These are phyloP conservation scores for Apophysomyces trapeziformis DNA, from an alignment of 371 early-diverging fungal genomes.

Conservation along the genomic window DNA sequence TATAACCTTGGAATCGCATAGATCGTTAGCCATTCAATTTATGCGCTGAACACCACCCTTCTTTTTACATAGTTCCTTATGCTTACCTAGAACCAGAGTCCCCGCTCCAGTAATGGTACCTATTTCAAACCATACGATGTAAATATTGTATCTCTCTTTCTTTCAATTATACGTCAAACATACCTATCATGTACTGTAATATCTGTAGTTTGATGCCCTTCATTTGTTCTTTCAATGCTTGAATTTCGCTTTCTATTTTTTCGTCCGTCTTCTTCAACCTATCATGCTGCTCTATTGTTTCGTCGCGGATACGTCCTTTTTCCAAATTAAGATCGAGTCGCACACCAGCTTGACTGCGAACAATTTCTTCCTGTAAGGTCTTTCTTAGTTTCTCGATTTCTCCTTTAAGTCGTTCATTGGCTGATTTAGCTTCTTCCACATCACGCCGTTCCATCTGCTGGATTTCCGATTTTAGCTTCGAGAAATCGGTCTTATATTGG, in stretches of 20 bases:
- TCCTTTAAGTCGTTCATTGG: conserved; percentile 76
- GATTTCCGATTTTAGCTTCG: conserved; percentile 85
- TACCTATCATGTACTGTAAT: conserved; percentile 80
- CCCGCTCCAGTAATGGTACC: conserved; percentile 87
- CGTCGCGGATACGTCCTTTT: conserved; percentile 89
- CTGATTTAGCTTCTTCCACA: conserved; percentile 82
- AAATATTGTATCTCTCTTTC: not conserved
- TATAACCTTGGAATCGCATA: conserved; percentile 1
- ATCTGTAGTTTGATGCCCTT: conserved; percentile 91
- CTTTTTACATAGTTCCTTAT: not conserved
- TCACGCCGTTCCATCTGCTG: conserved; percentile 90
- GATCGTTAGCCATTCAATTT: not conserved
- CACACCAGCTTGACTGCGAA: conserved; percentile 86
- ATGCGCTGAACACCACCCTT: too few species aligned
- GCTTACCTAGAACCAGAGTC: conserved; percentile 73
- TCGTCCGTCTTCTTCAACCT: conserved; percentile 85
- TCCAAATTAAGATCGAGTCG: conserved; percentile 90
- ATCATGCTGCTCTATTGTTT: conserved; percentile 81
- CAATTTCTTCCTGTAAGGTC: conserved; percentile 83
- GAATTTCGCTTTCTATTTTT: conserved; percentile 88
- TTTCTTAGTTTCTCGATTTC: conserved; percentile 87
- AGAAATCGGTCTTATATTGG: conserved; percentile 87
- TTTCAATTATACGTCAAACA: not conserved
- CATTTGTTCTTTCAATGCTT: conserved; percentile 79
- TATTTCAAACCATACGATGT: not conserved